Evolutionary conservation across 2,329 filamentous ascomycete species (phyloP), one percentile per base, ranked within the genome.

Genomic region (Pseudogymnoascus sp.): DNA sequence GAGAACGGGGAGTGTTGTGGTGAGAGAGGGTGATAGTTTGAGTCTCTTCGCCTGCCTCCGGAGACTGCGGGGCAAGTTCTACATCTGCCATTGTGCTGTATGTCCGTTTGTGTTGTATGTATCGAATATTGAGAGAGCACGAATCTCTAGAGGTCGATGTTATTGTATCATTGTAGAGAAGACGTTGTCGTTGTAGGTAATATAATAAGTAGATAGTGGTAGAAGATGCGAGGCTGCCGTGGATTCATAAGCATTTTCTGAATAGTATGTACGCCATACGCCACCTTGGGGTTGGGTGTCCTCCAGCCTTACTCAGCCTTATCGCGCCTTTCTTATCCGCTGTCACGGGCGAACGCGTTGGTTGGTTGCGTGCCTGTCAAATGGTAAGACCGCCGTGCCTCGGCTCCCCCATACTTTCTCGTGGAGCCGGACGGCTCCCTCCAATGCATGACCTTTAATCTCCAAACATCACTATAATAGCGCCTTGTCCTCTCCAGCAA

Each of bases 11-110:
- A 26, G 72, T 72, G 61, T 78, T 78, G 66, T 79, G 78, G 65
- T 82, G 76, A 7, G 71, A 75, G 61, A 84, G 66, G 5, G 70
- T 74, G 44, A 84, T 73, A 40, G 74, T 73, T 65, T 83, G 72
- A 61, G 63, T 62, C 61, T 68, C 66, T 63, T 59, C 31, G 1
- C 37, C 57, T 5, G 17, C 11, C 2, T 59, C 33, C 5, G n/a
- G 29, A 33, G 47, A 54, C 2, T 8, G 47, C n/a, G 26, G 47
- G 47, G 29, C 47, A 21, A 7, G n/a, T 54, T 54, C 47, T 54
- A 11, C n/a, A 33, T n/a, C 47, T 54, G 29, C 47, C 47, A 54
- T 54, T 54, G 47, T 33, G 47, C n/a, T 54, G n/a, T 54, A 11
- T 33, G n/a, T 54, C 47, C 0, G 47, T 33, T 17, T 54, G 29